A percentile compares a stretch with the other conserved stretches of the same genome.
Conservation (phyloP, 257 asterid species). For the Solanum arcanum region DNA sequence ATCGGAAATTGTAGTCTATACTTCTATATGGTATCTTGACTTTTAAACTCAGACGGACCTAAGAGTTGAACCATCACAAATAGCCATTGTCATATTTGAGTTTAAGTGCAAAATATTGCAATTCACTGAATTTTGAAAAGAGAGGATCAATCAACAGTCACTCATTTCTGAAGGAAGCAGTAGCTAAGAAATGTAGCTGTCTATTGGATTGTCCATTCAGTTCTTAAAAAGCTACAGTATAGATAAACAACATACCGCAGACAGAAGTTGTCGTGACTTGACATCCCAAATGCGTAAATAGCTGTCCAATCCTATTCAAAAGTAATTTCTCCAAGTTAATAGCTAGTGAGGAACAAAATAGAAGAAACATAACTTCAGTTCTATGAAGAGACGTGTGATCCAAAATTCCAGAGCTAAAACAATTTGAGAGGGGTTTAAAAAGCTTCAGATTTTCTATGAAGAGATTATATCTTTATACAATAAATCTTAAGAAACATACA, state of each 20-base stretch:
- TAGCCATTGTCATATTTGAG: neutral
- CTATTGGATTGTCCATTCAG: neutral
- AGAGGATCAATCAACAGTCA: neutral
- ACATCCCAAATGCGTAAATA: constrained; percentile 92
- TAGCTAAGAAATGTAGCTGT: neutral
- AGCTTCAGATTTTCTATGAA: neutral
- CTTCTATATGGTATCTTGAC: neutral
- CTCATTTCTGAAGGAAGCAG: neutral
- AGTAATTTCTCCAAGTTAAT: neutral
- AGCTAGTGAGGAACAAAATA: neutral
- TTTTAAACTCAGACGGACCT: neutral
- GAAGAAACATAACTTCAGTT: neutral
- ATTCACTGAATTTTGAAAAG: neutral
- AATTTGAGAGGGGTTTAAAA: neutral
- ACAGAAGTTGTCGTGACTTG: constrained; percentile 70
- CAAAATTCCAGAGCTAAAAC: neutral
- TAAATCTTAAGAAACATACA: neutral
- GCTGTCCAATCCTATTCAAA: constrained; percentile 69
- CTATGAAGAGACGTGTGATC: neutral
- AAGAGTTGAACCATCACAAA: neutral
- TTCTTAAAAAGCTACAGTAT: neutral
- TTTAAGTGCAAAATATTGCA: neutral
- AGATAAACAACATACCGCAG: constrained; percentile 50
- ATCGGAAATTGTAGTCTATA: neutral
- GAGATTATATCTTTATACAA: neutral